Evolutionary conservation across 2,329 filamentous ascomycete species (phyloP).

Genomic region (Diaporthe capsici): DNA sequence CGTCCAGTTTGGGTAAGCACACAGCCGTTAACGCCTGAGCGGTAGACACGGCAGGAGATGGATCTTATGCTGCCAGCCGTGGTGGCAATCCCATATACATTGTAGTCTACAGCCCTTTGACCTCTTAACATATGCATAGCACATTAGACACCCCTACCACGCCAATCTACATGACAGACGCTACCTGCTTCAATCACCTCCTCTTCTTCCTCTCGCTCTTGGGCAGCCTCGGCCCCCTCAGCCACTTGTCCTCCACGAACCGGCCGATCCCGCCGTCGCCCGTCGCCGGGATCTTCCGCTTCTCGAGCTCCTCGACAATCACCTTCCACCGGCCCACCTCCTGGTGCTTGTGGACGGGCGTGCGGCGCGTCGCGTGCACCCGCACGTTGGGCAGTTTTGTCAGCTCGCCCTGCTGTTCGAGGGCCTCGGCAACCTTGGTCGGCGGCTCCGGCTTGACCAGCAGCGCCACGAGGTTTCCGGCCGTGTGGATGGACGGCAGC

Average conservation of each 20-base stretch:
- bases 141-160: background rate
- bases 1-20: background rate
- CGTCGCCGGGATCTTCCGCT: conserved; percentile 51
- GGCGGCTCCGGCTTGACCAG: conserved; percentile 69
- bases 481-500: conserved; percentile 69
- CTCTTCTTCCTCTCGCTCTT: conserved; percentile 40
- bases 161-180: background rate
- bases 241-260: conserved; percentile 49
- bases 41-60: rapidly evolving
- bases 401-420: conserved; percentile 64
- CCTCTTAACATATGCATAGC: background rate
- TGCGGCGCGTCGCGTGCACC: conserved; percentile 75
- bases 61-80: background rate
- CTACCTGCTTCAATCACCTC: background rate
- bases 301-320: conserved; percentile 52
- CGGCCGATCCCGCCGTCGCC: conserved; percentile 49
- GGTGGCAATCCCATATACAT: background rate
- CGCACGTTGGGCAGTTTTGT: conserved; percentile 76
- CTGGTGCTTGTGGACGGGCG: conserved; percentile 64
- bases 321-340: conserved; percentile 56
- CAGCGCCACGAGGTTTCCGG: conserved; percentile 67
- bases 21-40: background rate
- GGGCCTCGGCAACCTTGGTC: conserved; percentile 73
- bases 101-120: background rate
- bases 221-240: conserved; percentile 42